Percentiles rank a stretch among this genome's conserved stretches.
These are phyloP conservation scores for Pestalotiopsis sp. DNA, from an alignment of 2,329 filamentous ascomycete species.

Conservation along the genomic window DNA sequence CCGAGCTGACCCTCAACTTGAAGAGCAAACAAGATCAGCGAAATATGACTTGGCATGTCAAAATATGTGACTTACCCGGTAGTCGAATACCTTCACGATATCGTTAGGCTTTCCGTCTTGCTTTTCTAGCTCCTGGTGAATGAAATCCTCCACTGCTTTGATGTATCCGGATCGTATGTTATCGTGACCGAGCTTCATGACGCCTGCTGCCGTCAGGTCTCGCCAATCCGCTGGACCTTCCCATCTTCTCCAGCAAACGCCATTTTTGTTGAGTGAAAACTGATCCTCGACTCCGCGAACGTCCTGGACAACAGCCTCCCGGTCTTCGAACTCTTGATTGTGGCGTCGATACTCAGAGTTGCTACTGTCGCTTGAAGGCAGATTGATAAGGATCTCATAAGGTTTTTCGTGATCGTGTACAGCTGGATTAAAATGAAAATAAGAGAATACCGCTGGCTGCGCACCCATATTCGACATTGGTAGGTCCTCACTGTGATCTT, in stretches of 20 bases:
- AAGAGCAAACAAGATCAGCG: neutral
- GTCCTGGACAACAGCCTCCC: neutral
- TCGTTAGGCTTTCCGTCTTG: neutral
- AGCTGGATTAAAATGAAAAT: neutral
- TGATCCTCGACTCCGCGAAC: neutral
- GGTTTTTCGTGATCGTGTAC: neutral
- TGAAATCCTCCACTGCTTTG: neutral
- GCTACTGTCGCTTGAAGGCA: neutral
- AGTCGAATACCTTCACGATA: neutral
- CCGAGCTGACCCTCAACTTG: neutral
- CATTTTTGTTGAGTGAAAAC: neutral
- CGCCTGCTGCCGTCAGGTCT: neutral
- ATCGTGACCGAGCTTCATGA: neutral
- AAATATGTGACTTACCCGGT: accelerated
- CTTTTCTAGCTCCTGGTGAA: neutral
- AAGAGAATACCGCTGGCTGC: neutral
- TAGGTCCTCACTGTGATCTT: too few species aligned
- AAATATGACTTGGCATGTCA: accelerated
- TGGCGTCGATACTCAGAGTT: neutral
- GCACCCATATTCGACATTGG: neutral
- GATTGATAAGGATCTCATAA: neutral
- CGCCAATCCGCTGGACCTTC: neutral
- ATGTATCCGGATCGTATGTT: neutral
- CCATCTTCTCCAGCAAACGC: neutral
- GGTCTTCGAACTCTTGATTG: neutral